Percentiles rank a stretch among this genome's conserved stretches.
Evolutionary conservation across 2,329 filamentous ascomycete genomes (phyloP).

Genomic region (Pseudogymnoascus sp.): DNA sequence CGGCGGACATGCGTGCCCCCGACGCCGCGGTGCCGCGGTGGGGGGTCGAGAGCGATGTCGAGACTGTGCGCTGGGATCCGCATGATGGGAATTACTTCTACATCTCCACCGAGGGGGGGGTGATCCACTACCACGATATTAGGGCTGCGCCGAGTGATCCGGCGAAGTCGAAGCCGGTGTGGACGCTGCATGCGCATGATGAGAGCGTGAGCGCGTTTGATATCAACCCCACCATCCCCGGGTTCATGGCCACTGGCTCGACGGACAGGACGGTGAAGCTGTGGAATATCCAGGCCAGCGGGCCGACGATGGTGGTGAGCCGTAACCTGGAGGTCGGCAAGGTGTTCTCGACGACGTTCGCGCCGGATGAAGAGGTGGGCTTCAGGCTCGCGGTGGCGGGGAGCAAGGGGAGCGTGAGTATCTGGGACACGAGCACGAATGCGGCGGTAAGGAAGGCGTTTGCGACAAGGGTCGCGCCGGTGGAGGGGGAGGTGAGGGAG

Average conservation of each 20-base stretch:
- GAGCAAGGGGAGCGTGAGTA: slow-evolving; percentile 83
- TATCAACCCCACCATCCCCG: slow-evolving; percentile 81
- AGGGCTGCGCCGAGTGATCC: slow-evolving; percentile 68
- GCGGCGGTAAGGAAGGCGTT: slow-evolving; percentile 77
- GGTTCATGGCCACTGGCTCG: slow-evolving; percentile 87
- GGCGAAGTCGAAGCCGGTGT: slow-evolving; percentile 71
- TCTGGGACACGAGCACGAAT: slow-evolving; percentile 95
- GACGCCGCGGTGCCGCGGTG: slow-evolving; percentile 74
- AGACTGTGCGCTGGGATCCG: slow-evolving; percentile 86
- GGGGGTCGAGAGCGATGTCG: slow-evolving; percentile 93
- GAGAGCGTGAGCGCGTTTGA: slow-evolving; percentile 87
- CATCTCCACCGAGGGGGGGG: slow-evolving; percentile 84
- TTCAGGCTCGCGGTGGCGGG: slow-evolving; percentile 91
- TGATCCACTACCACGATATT: slow-evolving; percentile 86
- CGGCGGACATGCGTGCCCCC: slow-evolving; percentile 92
- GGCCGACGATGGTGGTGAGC: slow-evolving; percentile 83
- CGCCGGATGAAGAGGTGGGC: slow-evolving; percentile 79
- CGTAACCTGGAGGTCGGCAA: slow-evolving; percentile 90
- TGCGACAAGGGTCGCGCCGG: slow-evolving; percentile 57
- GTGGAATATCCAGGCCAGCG: slow-evolving; percentile 78
- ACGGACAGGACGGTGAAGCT: slow-evolving; percentile 94
- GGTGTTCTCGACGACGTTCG: slow-evolving; percentile 86
- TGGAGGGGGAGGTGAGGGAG: slow-evolving; percentile 61
- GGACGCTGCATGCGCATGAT: slow-evolving; percentile 94
- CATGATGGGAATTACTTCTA: slow-evolving; percentile 93